Conservation (phyloP, 345 rosid species). For the Populus nigra region DNA sequence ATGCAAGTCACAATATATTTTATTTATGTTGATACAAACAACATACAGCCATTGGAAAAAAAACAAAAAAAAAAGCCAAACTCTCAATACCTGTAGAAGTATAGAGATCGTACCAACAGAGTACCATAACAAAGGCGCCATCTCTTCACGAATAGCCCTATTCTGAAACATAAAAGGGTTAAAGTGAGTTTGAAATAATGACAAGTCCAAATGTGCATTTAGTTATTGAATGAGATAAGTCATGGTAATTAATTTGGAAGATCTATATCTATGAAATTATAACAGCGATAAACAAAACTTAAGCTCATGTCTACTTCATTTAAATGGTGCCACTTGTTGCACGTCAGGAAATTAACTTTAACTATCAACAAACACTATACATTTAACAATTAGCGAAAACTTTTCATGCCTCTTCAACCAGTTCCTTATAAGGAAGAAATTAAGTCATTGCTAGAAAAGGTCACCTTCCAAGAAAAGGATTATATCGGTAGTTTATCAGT, state of each 20-base stretch:
- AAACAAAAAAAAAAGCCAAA: background rate
- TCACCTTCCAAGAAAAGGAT: too few relatives aligned
- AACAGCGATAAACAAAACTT: too few relatives aligned
- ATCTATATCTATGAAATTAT: background rate
- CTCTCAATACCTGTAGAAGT: constrained; percentile 41
- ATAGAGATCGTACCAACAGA: constrained; percentile 38
- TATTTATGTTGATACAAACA: background rate
- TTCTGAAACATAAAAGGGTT: constrained; percentile 25
- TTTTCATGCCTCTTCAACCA: too few relatives aligned
- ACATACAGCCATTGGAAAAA: background rate
- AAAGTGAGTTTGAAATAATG: background rate
- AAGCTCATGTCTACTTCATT: too few relatives aligned
- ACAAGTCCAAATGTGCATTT: background rate
- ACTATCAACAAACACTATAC: too few relatives aligned
- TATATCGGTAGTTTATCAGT: too few relatives aligned
- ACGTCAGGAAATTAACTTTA: too few relatives aligned
- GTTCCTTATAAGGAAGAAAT: too few relatives aligned
- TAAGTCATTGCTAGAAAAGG: too few relatives aligned
- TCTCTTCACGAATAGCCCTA: constrained; percentile 26
- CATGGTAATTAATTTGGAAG: background rate
- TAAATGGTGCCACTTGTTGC: too few relatives aligned
- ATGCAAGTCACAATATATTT: too few relatives aligned
- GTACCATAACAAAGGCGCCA: constrained; percentile 56
- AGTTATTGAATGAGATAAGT: background rate
- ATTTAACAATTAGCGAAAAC: too few relatives aligned